These are phyloP conservation scores for Veloboletus limbatus DNA, from an alignment of 1,284 basidiomycete species.

Conservation along the genomic window DNA sequence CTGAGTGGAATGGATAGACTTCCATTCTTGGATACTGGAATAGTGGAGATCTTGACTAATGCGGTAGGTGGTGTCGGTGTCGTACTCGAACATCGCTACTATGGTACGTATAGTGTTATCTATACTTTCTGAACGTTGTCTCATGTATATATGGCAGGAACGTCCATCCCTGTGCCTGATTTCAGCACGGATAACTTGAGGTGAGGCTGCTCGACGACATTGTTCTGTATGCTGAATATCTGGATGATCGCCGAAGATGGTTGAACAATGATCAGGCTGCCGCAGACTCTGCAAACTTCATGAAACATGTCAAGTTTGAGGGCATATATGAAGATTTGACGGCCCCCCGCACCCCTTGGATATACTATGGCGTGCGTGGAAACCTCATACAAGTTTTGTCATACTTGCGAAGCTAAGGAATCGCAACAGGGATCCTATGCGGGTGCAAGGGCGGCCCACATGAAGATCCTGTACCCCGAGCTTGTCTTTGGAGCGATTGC, in stretches of 20 bases:
- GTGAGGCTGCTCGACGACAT: slow-evolving; percentile 28
- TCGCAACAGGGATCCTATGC: slow-evolving; percentile 77
- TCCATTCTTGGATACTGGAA: slow-evolving; percentile 78
- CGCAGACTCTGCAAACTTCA: slow-evolving; percentile 92
- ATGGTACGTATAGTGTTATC: slow-evolving; percentile 47
- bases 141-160: slow-evolving; percentile 51
- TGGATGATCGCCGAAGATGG: slow-evolving; percentile 49
- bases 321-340: slow-evolving; percentile 71
- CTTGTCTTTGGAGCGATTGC: slow-evolving; percentile 91
- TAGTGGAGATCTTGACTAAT: slow-evolving; percentile 79
- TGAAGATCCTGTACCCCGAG: slow-evolving; percentile 85
- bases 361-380: slow-evolving; percentile 86
- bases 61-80: slow-evolving; percentile 86
- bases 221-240: slow-evolving; percentile 5
- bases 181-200: slow-evolving; percentile 80
- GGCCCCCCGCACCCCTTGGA: slow-evolving; percentile 77
- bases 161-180: slow-evolving; percentile 76
- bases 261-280: slow-evolving; percentile 87
- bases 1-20: slow-evolving; percentile 72
- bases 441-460: slow-evolving; percentile 91
- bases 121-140: background rate
- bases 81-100: slow-evolving; percentile 88
- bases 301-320: slow-evolving; percentile 74
- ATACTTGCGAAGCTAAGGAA: background rate
- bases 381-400: background rate